A percentile compares a stretch with the other conserved stretches of the same genome.
phyloP scores from a whole-genome alignment of 257 asterid species.

The Solanum pinnatisectum region DNA sequence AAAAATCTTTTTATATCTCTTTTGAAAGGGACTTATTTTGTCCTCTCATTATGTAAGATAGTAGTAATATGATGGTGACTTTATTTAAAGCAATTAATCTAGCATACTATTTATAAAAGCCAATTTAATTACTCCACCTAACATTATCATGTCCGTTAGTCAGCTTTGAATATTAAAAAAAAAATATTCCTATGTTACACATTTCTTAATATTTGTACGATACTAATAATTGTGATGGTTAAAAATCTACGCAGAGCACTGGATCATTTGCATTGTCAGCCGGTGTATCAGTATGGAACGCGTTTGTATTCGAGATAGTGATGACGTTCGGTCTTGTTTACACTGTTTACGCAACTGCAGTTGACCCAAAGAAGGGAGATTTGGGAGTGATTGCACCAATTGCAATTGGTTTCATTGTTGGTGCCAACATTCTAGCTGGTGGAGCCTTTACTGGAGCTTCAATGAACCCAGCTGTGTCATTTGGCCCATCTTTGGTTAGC shows the following conservation, averaged over 20 bases:
- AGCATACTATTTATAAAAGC: background rate
- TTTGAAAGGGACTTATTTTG: background rate
- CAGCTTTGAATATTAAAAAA: background rate
- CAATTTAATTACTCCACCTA: background rate
- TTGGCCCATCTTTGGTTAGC: conserved; percentile 61
- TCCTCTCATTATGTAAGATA: background rate
- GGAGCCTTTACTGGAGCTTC: conserved; percentile 76
- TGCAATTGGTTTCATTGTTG: conserved; percentile 59
- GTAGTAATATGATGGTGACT: background rate
- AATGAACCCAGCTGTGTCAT: conserved; percentile 81
- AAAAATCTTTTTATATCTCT: background rate
- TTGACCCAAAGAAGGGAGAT: conserved; percentile 66
- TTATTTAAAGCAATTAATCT: background rate
- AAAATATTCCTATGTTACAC: background rate
- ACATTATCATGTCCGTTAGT: background rate
- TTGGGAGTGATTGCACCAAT: conserved; percentile 55
- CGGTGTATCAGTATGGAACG: conserved; percentile 49
- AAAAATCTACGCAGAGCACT: conserved; percentile 1
- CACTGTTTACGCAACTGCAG: conserved; percentile 73
- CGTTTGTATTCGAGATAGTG: conserved; percentile 57
- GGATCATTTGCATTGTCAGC: conserved; percentile 12
- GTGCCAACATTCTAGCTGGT: conserved; percentile 67
- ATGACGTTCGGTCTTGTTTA: conserved; percentile 75
- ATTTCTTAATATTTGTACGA: background rate
- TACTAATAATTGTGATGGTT: background rate